Evolutionary conservation across 208 protist species (phyloP), one percentile per base, ranked within the genome.

Genomic region (Trypanosoma lewisi): DNA sequence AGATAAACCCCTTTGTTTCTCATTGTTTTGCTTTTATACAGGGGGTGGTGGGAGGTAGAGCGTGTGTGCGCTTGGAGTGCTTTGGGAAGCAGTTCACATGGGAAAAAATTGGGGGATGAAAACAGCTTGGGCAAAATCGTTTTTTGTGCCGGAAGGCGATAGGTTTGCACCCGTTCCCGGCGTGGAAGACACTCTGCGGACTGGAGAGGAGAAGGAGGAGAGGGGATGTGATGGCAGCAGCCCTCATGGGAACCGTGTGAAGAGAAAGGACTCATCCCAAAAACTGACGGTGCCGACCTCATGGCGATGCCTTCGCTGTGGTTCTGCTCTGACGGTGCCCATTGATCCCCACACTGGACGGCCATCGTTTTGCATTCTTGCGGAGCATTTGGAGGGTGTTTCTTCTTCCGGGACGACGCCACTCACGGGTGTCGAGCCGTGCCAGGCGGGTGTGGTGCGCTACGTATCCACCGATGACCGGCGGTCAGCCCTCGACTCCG

Each of bases 281-380:
- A 39, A 39, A 11, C 7, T 39, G 4, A 11, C 34, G 11, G 34
- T 39, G 11, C 28, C 52, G 9, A 76, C 73, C 9, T 47, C 62
- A 21, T 89, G 76, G 75, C 68, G 63, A 12, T 89, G 83, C 33
- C 54, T 52, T 37, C 76, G 78, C 28, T 89, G 79, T 25, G 57
- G 62, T 5, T 33, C 17, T 16, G 7, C 63, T 17, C 47, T 83
- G 16, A 55, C 56, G 14, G 73, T 78, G 30, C 78, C 78, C 0
- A 27, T 69, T 4, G 70, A 89, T 51, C 36, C 70, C 19, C 67
- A 63, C 36, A 89, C 76, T 2, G 55, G 57, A 14, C 67, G 78
- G 16, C 77, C 73, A 2, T 53, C 42, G 23, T 61, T 76, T 16
- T 59, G 68, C 37, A 68, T 82, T 44, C 67, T 85, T 44, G 73